Percentiles rank a stretch among this genome's conserved stretches.
Conservation (phyloP, 192 early-diverging fungal species). For the Phycomyces nitens region DNA sequence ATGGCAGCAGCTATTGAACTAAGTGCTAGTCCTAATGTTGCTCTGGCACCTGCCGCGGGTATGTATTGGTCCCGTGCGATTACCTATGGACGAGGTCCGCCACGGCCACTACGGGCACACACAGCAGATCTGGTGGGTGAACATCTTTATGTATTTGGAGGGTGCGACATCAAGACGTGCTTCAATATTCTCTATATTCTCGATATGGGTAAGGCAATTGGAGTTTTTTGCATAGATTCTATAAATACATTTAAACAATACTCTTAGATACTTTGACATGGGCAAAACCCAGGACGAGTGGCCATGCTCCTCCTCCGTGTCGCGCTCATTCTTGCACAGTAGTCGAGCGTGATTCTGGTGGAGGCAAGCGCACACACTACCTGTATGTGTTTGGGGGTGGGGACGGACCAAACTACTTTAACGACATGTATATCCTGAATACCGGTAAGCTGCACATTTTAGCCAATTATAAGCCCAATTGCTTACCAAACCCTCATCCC, state of each 20-base stretch:
- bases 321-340: slow-evolving; percentile 77
- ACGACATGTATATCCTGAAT: slow-evolving; percentile 73
- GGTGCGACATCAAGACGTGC: slow-evolving; percentile 73
- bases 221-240: not conserved
- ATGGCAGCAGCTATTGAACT: slow-evolving; percentile 18
- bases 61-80: slow-evolving; percentile 76
- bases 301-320: slow-evolving; percentile 68
- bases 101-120: slow-evolving; percentile 69
- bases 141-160: slow-evolving; percentile 81
- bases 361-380: slow-evolving; percentile 28
- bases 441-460: slow-evolving; percentile 41
- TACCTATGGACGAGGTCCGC: slow-evolving; percentile 60
- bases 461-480: not conserved
- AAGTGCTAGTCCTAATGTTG: slow-evolving; percentile 8
- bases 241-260: not conserved
- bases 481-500: too few species aligned
- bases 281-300: slow-evolving; percentile 63
- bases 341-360: slow-evolving; percentile 46
- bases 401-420: slow-evolving; percentile 82
- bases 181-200: slow-evolving; percentile 77
- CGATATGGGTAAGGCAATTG: slow-evolving; percentile 56
- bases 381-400: slow-evolving; percentile 87
- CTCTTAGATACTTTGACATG: slow-evolving; percentile 75
- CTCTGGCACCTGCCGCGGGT: slow-evolving; percentile 65
- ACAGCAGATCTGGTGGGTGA: slow-evolving; percentile 73